phyloP scores from a whole-genome alignment of 495 filamentous ascomycete species.

The Tuber aestivum region DNA sequence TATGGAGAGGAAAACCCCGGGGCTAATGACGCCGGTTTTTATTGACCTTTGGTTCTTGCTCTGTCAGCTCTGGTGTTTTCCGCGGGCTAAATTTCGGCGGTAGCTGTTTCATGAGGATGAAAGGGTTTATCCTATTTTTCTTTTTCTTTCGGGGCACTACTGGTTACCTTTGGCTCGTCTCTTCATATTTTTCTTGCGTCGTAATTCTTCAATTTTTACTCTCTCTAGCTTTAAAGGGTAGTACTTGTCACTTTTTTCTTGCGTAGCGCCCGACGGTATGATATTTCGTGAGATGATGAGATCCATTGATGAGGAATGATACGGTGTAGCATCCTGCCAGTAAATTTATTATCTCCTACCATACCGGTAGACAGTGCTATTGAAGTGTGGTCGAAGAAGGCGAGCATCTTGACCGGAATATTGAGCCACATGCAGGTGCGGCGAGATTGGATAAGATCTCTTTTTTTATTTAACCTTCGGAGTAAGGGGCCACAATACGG shows the following conservation, averaged over 20 bases:
- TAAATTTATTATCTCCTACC: not conserved
- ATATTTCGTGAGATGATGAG: not conserved
- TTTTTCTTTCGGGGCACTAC: not conserved
- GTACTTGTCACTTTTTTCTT: not conserved
- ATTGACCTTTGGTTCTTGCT: slow-evolving; percentile 16
- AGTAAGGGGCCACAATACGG: not conserved
- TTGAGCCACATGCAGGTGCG: not conserved
- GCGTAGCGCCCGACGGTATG: not conserved
- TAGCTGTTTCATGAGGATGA: slow-evolving; percentile 16
- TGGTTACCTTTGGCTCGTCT: not conserved
- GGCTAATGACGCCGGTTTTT: slow-evolving; percentile 14
- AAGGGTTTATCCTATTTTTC: slow-evolving; percentile 16
- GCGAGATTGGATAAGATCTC: not conserved
- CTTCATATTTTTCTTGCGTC: not conserved
- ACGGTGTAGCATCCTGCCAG: not conserved
- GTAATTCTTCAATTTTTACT: slow-evolving; percentile 5
- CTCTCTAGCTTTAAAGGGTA: not conserved
- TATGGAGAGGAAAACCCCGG: not conserved
- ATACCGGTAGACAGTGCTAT: not conserved
- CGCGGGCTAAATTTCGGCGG: not conserved
- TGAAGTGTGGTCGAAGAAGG: not conserved
- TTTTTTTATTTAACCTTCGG: not conserved
- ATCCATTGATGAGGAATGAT: not conserved
- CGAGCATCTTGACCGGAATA: not conserved
- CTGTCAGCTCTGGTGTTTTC: slow-evolving; percentile 16